Evolutionary conservation across 2,329 filamentous ascomycete species (phyloP).

Genomic region (Ophiostoma tasmaniense): DNA sequence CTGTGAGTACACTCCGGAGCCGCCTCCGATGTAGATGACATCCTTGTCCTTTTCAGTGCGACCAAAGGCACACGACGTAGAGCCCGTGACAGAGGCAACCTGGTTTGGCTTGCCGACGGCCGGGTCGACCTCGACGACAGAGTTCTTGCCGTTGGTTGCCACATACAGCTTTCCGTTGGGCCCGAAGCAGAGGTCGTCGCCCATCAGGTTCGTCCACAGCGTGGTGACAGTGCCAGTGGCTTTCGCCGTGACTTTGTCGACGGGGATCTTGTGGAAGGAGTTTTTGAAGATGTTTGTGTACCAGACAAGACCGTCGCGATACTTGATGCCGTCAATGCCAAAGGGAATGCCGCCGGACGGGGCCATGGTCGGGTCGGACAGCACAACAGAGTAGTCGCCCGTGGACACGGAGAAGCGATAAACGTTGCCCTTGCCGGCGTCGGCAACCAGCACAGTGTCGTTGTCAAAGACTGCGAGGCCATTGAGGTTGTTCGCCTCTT

Average conservation of each 20-base stretch:
- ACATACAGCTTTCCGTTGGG: neutral
- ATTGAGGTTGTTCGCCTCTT: neutral
- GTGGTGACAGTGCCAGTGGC: neutral
- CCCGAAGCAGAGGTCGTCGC: neutral
- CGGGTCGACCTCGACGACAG: neutral
- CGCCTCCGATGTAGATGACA: slow-evolving; percentile 26
- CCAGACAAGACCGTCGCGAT: slow-evolving; percentile 19
- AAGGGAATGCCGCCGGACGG: neutral
- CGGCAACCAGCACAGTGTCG: neutral
- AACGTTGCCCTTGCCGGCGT: neutral
- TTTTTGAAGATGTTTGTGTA: neutral
- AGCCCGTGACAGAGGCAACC: slow-evolving; percentile 22
- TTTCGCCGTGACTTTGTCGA: neutral
- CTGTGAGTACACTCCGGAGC: slow-evolving; percentile 24
- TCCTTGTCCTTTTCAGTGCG: slow-evolving; percentile 26
- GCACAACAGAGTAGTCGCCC: neutral
- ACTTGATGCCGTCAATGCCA: neutral
- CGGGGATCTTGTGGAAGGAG: neutral
- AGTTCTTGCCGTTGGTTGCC: neutral
- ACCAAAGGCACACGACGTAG: slow-evolving; percentile 27
- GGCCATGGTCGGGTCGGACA: neutral
- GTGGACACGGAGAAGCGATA: neutral
- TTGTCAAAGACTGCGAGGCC: neutral
- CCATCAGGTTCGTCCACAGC: neutral
- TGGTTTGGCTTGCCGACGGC: neutral